Base-by-base conservation (phyloP, 1,139 yeast genomes). In the Eremothecium coryli region DNA sequence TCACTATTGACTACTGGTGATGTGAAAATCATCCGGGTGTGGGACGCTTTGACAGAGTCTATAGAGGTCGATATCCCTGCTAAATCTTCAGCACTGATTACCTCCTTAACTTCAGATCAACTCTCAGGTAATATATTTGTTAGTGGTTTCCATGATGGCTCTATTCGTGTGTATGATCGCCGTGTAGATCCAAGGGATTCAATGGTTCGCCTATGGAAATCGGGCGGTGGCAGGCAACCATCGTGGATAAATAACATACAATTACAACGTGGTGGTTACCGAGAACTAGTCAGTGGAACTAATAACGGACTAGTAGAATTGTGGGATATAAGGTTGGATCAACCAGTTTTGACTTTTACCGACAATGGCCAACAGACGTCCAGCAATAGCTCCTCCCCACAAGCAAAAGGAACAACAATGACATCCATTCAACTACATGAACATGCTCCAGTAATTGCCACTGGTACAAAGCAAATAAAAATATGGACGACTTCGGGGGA, bases 41-140 rank as follows among this genome's bases (percentile, higher is more conserved):
- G 98, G 98, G 98, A 90, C 61, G 97, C 97, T 0, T 93, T 95
- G 12, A 68, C 96, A 28, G 99, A 90, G 54, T 66, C 82, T 36
- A 81, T 95, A 54, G 67, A 82, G 35, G 74, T 74, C 18, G 96
- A 88, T 52, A 80, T 90, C 33, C 95, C 97, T 0, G 93, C 95
- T 0, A 68, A 95, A 39, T 82, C 95, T 0, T 77, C 94, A 0
- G 77, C 93, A n/a, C 77, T 93, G 9, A 81, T 90, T 37, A 82
- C 95, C 0, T 71, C 94, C 0, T 65, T 90, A 37, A 86, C 97
- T 0, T 85, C 96, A 0, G 99, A 90, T 52, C 97, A 90, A 56
- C 90, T 90, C 8, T 85, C 94, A 0, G 97, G 98, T n/a, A 80
- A 88, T 50, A 70, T 85, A 2, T 74, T 90, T 47, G 76, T 84